These are phyloP conservation scores for Escovopsis sp. DNA, from an alignment of 2,329 filamentous ascomycete genomes.

Conservation along the genomic window DNA sequence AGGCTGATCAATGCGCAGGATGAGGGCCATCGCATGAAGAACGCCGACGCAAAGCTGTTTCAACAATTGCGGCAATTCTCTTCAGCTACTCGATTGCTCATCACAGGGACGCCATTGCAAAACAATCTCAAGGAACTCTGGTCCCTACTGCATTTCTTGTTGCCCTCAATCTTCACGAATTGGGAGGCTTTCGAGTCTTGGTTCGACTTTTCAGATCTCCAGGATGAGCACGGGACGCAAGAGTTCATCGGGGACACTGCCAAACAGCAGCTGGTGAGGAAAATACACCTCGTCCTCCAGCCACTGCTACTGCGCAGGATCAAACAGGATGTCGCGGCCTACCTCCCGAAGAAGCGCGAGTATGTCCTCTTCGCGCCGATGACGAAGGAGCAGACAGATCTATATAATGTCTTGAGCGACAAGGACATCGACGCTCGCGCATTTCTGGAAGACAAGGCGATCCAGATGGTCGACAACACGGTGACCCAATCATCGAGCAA, in stretches of 20 bases:
- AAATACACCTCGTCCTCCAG: constrained; percentile 85
- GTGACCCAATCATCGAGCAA: constrained; percentile 12
- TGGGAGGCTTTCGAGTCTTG: constrained; percentile 86
- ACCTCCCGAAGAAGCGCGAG: constrained; percentile 90
- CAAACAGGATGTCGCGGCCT: constrained; percentile 83
- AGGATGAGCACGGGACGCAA: constrained; percentile 66
- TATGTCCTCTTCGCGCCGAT: constrained; percentile 92
- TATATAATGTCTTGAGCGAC: constrained; percentile 57
- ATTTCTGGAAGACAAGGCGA: constrained; percentile 69
- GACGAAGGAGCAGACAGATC: constrained; percentile 76
- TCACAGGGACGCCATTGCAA: constrained; percentile 88
- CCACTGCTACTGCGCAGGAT: constrained; percentile 77
- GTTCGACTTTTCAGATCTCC: constrained; percentile 92
- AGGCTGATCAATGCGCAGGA: constrained; percentile 36
- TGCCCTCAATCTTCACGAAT: constrained; percentile 86
- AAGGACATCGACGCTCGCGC: constrained; percentile 48
- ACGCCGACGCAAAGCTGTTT: constrained; percentile 84
- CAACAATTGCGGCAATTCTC: constrained; percentile 77
- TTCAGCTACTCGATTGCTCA: constrained; percentile 79
- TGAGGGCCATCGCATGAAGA: constrained; percentile 94
- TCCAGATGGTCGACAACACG: constrained; percentile 40
- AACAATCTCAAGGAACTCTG: constrained; percentile 93
- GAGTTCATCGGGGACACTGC: constrained; percentile 67
- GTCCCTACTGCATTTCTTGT: constrained; percentile 85
- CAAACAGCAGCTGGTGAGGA: constrained; percentile 40